Evolutionary conservation across 768 basidiomycete species (phyloP).

Genomic region (Russula compacta): DNA sequence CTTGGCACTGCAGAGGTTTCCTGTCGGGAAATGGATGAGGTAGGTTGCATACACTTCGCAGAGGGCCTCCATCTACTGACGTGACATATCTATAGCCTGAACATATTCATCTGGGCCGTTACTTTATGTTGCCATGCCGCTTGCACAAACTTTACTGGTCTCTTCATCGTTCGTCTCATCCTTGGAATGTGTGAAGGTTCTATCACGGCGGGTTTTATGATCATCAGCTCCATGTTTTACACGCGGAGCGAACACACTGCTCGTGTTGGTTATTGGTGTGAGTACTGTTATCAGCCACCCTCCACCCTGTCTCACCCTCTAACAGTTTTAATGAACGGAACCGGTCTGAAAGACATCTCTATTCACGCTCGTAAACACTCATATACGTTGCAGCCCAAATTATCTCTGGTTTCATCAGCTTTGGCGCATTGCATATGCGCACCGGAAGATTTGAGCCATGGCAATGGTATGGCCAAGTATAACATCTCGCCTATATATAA

Average conservation of each 20-base stretch:
- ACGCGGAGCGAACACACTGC: slow-evolving; percentile 60
- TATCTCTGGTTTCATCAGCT: slow-evolving; percentile 59
- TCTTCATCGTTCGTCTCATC: slow-evolving; percentile 55
- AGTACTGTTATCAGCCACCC: slow-evolving; percentile 23
- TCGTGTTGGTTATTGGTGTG: slow-evolving; percentile 71
- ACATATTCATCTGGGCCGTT: slow-evolving; percentile 59
- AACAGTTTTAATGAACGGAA: slow-evolving; percentile 67
- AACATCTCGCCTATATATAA: neutral
- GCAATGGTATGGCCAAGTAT: slow-evolving; percentile 45
- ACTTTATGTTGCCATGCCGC: slow-evolving; percentile 56
- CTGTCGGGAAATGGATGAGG: slow-evolving; percentile 81
- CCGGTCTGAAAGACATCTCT: slow-evolving; percentile 32
- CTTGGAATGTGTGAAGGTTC: slow-evolving; percentile 66
- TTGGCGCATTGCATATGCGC: slow-evolving; percentile 54
- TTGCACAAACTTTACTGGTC: slow-evolving; percentile 57
- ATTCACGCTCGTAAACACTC: neutral
- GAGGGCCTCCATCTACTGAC: neutral
- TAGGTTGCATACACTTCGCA: slow-evolving; percentile 20
- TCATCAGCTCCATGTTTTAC: slow-evolving; percentile 73
- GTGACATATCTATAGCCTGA: slow-evolving; percentile 33
- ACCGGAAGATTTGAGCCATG: slow-evolving; percentile 52
- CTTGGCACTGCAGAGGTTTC: slow-evolving; percentile 59
- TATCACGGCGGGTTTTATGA: slow-evolving; percentile 69
- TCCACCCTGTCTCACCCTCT: neutral
- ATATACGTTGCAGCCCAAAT: slow-evolving; percentile 45